Percentiles rank a stretch among this genome's conserved stretches.
phyloP scores from a whole-genome alignment of 1,284 basidiomycete genomes.

The Heterobasidion occidentale region DNA sequence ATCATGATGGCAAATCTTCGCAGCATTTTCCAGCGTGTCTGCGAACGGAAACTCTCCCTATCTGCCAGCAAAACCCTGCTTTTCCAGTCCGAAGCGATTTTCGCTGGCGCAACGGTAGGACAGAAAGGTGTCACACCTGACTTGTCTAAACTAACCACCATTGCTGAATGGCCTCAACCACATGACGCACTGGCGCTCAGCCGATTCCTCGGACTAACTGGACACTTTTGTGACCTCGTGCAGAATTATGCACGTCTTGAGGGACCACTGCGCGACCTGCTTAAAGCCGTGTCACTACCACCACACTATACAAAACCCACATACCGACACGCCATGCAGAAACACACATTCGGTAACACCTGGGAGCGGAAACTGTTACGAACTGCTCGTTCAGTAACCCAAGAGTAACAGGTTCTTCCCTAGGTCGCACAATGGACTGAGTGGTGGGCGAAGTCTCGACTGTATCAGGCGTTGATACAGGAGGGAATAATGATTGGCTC shows the following conservation, averaged over 20 bases:
- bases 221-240: conserved; percentile 18
- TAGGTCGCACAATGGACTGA: too few relatives aligned
- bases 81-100: conserved; percentile 23
- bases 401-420: too few relatives aligned
- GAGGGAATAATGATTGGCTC: too few relatives aligned
- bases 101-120: conserved; percentile 24
- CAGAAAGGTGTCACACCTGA: conserved; percentile 23
- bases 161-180: conserved; percentile 26
- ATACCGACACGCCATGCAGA: too few relatives aligned
- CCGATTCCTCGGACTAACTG: conserved; percentile 18
- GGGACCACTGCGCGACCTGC: too few relatives aligned
- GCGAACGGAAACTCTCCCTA: conserved; percentile 19
- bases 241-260: not conserved
- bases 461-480: too few relatives aligned
- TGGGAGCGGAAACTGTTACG: too few relatives aligned
- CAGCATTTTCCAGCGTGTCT: conserved; percentile 13
- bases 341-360: too few relatives aligned
- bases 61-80: conserved; percentile 22
- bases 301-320: too few relatives aligned
- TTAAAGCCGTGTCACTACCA: too few relatives aligned
- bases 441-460: too few relatives aligned
- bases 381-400: too few relatives aligned
- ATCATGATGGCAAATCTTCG: conserved; percentile 14
- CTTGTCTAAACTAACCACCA: conserved; percentile 23
- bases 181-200: conserved; percentile 17